Conservation (phyloP, 2,329 filamentous ascomycete genomes). For the Claviceps arundinis region DNA sequence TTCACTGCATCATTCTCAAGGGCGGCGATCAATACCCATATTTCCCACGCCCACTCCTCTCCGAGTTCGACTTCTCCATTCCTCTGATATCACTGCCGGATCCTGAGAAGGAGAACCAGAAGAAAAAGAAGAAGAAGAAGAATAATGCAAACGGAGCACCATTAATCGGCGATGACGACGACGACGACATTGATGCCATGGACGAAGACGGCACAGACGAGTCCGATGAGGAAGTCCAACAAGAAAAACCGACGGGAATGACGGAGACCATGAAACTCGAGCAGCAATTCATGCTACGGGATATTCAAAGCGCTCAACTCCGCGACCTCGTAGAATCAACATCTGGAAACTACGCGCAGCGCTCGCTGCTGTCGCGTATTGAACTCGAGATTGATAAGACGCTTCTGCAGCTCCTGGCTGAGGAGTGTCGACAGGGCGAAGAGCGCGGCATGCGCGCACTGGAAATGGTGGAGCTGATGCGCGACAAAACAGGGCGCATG, state of each 20-base stretch:
- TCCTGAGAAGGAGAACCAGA: slow-evolving; percentile 22
- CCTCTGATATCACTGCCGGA: slow-evolving; percentile 50
- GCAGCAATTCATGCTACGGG: slow-evolving; percentile 66
- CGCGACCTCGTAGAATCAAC: slow-evolving; percentile 61
- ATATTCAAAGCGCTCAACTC: slow-evolving; percentile 59
- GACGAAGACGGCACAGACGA: slow-evolving; percentile 21
- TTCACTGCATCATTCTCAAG: slow-evolving; percentile 98
- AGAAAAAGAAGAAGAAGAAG: slow-evolving; percentile 13
- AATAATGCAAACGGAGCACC: slow-evolving; percentile 14
- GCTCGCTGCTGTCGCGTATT: slow-evolving; percentile 51
- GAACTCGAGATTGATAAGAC: slow-evolving; percentile 85
- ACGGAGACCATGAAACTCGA: slow-evolving; percentile 53
- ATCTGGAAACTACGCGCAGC: slow-evolving; percentile 43
- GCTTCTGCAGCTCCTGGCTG: slow-evolving; percentile 73
- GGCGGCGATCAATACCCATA: slow-evolving; percentile 87
- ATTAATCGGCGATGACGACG: slow-evolving; percentile 12
- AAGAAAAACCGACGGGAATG: too few relatives aligned
- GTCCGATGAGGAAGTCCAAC: slow-evolving; percentile 11
- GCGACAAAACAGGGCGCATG: slow-evolving; percentile 76
- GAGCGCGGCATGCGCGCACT: slow-evolving; percentile 89
- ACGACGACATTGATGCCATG: slow-evolving; percentile 21
- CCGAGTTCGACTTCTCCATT: slow-evolving; percentile 84
- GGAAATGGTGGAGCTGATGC: slow-evolving; percentile 78
- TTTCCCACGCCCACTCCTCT: slow-evolving; percentile 78
- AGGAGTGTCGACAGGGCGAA: slow-evolving; percentile 85